These are phyloP conservation scores for Fusarium vanettenii DNA, from an alignment of 2,329 filamentous ascomycete species.

Conservation along the genomic window DNA sequence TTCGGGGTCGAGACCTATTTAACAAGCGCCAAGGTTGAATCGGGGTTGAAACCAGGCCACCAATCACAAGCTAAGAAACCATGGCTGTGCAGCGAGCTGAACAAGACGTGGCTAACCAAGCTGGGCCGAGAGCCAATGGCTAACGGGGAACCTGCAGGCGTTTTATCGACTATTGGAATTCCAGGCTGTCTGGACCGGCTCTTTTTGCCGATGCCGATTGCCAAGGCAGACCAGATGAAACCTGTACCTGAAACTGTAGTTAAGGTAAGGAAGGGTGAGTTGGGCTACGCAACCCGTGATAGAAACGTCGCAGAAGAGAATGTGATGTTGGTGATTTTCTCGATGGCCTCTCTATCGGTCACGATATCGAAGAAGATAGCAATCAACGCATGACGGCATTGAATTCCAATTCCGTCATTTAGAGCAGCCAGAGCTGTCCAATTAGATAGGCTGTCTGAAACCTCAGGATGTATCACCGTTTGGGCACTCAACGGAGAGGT, in stretches of 20 bases:
- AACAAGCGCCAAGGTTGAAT: not conserved
- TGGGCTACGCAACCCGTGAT: not conserved
- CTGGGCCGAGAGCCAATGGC: not conserved
- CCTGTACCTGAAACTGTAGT: not conserved
- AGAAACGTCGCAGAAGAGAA: not conserved
- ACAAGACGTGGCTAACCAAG: not conserved
- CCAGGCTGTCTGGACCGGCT: not conserved
- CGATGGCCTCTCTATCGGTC: too few species aligned
- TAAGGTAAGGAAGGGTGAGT: not conserved
- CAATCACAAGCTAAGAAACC: not conserved
- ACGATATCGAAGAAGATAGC: too few species aligned
- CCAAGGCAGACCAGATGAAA: not conserved
- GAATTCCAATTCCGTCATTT: not conserved
- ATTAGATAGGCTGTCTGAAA: not conserved
- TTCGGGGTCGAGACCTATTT: not conserved
- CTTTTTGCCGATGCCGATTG: not conserved
- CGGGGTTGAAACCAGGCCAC: not conserved
- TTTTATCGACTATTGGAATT: not conserved
- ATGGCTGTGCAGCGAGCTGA: not conserved
- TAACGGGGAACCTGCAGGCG: not conserved
- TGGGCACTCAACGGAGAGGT: not conserved
- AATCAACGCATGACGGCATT: too few species aligned
- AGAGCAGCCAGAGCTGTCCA: not conserved
- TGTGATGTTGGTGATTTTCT: too few species aligned
- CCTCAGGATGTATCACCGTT: not conserved